Percentiles rank a stretch among this genome's conserved stretches.
Conservation (phyloP, 192 early-diverging fungal species). For the Glomus cerebriforme region DNA sequence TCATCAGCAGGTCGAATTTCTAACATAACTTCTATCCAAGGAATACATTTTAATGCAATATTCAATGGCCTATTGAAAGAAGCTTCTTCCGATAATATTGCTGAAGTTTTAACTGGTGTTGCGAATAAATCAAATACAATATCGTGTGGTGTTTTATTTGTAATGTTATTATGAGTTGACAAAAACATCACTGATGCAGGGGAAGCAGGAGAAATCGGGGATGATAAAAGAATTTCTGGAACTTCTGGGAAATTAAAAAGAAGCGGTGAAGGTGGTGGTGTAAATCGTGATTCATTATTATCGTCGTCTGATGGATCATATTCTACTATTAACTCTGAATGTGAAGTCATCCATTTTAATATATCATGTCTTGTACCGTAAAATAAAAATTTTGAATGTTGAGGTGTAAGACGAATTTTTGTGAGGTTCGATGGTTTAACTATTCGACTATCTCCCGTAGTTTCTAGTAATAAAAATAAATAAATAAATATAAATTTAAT, state of each 20-base stretch:
- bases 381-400: conserved; percentile 15
- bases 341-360: conserved; percentile 19
- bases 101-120: neutral
- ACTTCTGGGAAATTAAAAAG: neutral
- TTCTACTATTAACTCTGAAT: conserved; percentile 1
- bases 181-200: neutral
- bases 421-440: conserved; percentile 2
- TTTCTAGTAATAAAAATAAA: neutral
- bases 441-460: neutral
- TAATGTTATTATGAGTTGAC: neutral
- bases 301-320: neutral
- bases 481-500: neutral
- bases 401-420: conserved; percentile 19
- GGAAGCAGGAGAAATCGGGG: neutral
- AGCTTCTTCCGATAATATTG: neutral
- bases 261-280: conserved; percentile 15
- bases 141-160: neutral
- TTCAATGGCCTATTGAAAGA: conserved; percentile 11
- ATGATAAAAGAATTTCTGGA: neutral
- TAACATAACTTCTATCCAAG: conserved; percentile 21
- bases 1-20: conserved; percentile 21
- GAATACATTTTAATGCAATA: conserved; percentile 21
- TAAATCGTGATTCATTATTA: neutral
- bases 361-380: conserved; percentile 14
- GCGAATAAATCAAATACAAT: conserved; percentile 22